Evolutionary conservation across 1,284 basidiomycete genomes (phyloP), one percentile per base, ranked within the genome.

Genomic region (Heterobasidion annosum): DNA sequence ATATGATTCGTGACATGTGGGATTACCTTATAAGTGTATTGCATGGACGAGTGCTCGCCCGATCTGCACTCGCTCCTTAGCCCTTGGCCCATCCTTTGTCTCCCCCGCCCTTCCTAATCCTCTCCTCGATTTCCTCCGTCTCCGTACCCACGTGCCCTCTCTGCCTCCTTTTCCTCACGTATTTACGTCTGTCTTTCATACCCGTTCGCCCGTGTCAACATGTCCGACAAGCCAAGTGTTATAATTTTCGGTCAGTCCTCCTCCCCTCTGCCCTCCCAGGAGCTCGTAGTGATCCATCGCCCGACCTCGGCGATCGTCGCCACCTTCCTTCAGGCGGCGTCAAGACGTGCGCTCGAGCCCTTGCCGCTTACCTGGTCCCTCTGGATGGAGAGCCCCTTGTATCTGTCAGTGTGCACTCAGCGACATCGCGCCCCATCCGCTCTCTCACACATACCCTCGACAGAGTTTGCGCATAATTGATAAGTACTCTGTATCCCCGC

Each of bases 381-480:
- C 62, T 77, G 16, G 73, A 82, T 42, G 83, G 82, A 46, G 79
- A 82, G 56, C 71, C 82, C 48, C 77, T 90, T 40, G 89, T 93
- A 53, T 82, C 85, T 50, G 88, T 92, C 64, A 57, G 85, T 75
- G 3, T 48, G 48, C 52, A 18, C 52, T 40, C 48, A 15, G 42
- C 48, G n/a, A 40, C 50, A 50, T 50, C 19, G 12, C 48, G 57
- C 32, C 44, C n/a, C 54, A 37, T 53, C 18, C 58, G 15, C 19
- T 48, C 42, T 56, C 54, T 50, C 51, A 34, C 33, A 48, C 54
- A 46, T 34, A 50, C 40, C 40, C 54, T 42, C 59, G 46, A 50
- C 64, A 91, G 88, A 75, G 82, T 65, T 71, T 91, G 16, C 80
- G 86, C 51, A 85, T 92, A 60, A 89, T 91, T 47, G 92, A 95